Evolutionary conservation across 2,329 filamentous ascomycete genomes (phyloP).

Genomic region (Penicillium oxalicum): DNA sequence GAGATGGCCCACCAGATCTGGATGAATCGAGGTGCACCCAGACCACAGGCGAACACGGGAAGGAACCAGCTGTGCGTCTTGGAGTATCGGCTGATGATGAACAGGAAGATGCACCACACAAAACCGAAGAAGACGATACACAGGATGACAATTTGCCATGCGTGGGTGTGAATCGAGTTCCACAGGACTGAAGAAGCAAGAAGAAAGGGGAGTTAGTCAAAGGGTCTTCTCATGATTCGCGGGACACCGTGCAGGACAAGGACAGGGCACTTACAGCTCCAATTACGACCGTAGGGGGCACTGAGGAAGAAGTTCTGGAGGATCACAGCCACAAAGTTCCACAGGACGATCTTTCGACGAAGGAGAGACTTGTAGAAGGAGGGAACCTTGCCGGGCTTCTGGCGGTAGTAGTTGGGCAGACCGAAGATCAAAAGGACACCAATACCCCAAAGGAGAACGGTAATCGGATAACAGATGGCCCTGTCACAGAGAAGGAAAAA

Average conservation of each 20-base stretch:
- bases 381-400: constrained; percentile 57
- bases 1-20: constrained; percentile 63
- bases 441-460: constrained; percentile 51
- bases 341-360: constrained; percentile 59
- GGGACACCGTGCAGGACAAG: too few relatives aligned
- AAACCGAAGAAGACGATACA: constrained; percentile 45
- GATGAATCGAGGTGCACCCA: constrained; percentile 59
- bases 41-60: constrained; percentile 61
- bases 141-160: constrained; percentile 53
- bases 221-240: too few relatives aligned
- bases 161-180: constrained; percentile 49
- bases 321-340: constrained; percentile 60
- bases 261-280: constrained; percentile 45
- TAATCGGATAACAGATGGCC: constrained; percentile 55
- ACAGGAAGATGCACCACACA: constrained; percentile 48
- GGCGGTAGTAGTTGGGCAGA: constrained; percentile 61
- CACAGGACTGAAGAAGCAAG: constrained; percentile 45
- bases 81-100: constrained; percentile 51
- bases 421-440: constrained; percentile 53
- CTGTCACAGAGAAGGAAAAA: constrained; percentile 11
- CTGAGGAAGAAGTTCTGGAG: constrained; percentile 64
- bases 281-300: constrained; percentile 61
- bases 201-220: not conserved
- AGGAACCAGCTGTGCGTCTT: constrained; percentile 60
- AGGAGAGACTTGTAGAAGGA: constrained; percentile 59